Percentiles rank a stretch among this genome's conserved stretches.
These are phyloP conservation scores for Fusarium praegraminearum DNA, from an alignment of 2,329 filamentous ascomycete genomes.

Conservation along the genomic window DNA sequence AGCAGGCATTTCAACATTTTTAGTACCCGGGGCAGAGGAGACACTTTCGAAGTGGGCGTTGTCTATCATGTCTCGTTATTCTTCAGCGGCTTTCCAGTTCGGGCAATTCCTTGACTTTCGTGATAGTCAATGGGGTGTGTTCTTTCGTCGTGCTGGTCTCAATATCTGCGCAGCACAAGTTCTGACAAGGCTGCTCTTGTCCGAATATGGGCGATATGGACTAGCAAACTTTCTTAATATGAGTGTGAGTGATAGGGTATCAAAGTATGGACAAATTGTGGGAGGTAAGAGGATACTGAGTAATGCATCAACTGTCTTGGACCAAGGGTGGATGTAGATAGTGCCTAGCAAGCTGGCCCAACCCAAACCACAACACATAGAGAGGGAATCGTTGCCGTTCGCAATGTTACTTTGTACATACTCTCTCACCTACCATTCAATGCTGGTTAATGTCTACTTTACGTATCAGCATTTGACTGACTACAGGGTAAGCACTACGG, in stretches of 20 bases:
- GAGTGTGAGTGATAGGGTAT: conserved; percentile 43
- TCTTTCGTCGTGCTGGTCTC: conserved; percentile 53
- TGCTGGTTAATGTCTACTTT: background rate
- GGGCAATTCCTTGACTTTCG: conserved; percentile 53
- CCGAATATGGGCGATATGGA: conserved; percentile 46
- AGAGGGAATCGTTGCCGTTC: too few species aligned
- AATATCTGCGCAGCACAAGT: conserved; percentile 55
- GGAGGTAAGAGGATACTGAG: conserved; percentile 45
- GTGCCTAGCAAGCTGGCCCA: background rate
- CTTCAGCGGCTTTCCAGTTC: conserved; percentile 42
- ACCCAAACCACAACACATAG: background rate
- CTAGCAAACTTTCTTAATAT: conserved; percentile 51
- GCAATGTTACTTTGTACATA: background rate
- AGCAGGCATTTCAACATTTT: conserved; percentile 56
- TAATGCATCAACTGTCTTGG: conserved; percentile 24
- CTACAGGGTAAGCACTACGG: background rate
- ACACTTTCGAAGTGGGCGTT: conserved; percentile 68
- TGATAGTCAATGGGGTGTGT: conserved; percentile 57
- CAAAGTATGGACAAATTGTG: conserved; percentile 46
- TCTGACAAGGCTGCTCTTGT: conserved; percentile 46
- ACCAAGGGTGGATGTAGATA: conserved; percentile 28
- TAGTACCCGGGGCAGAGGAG: conserved; percentile 63
- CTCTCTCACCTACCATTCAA: background rate
- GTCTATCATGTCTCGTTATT: conserved; percentile 63
- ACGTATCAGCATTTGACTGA: background rate